Conservation (phyloP, 202 grass and related monocot species). For the Setaria viridis region DNA sequence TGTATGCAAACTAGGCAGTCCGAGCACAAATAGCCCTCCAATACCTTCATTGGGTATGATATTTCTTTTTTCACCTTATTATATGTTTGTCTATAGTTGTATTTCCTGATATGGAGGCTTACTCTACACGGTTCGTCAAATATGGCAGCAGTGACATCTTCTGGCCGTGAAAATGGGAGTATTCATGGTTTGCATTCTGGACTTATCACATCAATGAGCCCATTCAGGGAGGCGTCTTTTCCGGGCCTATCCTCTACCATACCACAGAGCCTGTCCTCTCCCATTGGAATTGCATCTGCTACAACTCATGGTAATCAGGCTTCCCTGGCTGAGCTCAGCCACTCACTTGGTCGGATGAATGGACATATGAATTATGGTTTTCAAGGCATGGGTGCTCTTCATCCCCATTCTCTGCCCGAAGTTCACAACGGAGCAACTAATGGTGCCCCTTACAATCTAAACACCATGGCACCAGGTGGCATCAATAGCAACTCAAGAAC, state of each 20-base stretch:
- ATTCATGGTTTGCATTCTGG: conserved; percentile 63
- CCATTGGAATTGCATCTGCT: conserved; percentile 63
- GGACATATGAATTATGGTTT: conserved; percentile 73
- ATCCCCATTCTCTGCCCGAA: conserved; percentile 83
- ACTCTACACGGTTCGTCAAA: conserved; percentile 65
- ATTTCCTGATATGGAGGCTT: conserved; percentile 28
- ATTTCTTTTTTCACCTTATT: conserved; percentile 30
- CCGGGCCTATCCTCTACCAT: conserved; percentile 69
- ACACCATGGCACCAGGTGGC: conserved; percentile 55
- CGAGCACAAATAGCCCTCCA: conserved; percentile 71
- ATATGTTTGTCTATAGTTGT: conserved; percentile 19
- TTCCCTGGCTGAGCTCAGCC: conserved; percentile 58
- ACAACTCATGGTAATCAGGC: conserved; percentile 52
- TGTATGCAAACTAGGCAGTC: conserved; percentile 60
- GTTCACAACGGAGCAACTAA: conserved; percentile 70
- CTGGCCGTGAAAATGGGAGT: conserved; percentile 67
- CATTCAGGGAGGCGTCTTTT: conserved; percentile 70
- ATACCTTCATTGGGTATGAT: conserved; percentile 68
- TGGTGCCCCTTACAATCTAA: conserved; percentile 66
- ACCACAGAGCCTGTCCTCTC: conserved; percentile 78
- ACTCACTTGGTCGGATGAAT: conserved; percentile 69
- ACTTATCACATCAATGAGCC: conserved; percentile 53
- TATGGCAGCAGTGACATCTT: conserved; percentile 49
- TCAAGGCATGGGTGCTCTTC: conserved; percentile 68
- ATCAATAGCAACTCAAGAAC: conserved; percentile 58